phyloP scores from a whole-genome alignment of 768 basidiomycete genomes.

The Terana coerulea region DNA sequence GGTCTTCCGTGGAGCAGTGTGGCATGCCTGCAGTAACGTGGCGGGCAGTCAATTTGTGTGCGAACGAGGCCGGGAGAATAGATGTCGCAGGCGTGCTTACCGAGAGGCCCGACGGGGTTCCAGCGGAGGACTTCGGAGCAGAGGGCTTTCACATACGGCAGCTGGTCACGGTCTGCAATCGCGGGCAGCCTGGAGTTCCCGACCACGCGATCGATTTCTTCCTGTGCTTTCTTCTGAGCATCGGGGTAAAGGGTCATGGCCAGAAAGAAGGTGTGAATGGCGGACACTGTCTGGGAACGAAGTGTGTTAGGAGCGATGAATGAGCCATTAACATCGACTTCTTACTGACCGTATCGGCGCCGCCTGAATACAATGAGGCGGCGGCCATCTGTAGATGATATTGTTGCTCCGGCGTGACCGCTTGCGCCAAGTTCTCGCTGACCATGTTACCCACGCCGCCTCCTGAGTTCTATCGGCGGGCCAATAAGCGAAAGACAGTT shows the following conservation, averaged over 20 bases:
- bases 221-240: conserved; percentile 15
- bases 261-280: conserved; percentile 10
- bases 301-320: not conserved
- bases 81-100: not conserved
- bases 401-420: conserved; percentile 46
- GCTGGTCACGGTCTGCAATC: conserved; percentile 7
- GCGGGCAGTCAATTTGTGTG: not conserved
- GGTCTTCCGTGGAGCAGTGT: conserved; percentile 24
- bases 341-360: conserved; percentile 34
- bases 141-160: conserved; percentile 18
- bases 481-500: not conserved
- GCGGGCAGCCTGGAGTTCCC: conserved; percentile 14
- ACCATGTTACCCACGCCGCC: conserved; percentile 45
- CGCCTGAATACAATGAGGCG: conserved; percentile 25
- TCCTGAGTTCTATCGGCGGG: conserved; percentile 38
- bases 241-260: conserved; percentile 19
- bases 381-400: conserved; percentile 62
- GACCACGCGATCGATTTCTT: conserved; percentile 18
- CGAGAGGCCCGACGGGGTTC: conserved; percentile 25
- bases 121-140: conserved; percentile 30
- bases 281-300: conserved; percentile 11
- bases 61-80: not conserved
- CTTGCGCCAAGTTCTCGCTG: conserved; percentile 38
- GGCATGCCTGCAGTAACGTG: conserved; percentile 13
- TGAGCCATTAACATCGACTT: not conserved